These are phyloP conservation scores for Solanum sejunctum DNA, from an alignment of 257 asterid species.

Conservation along the genomic window DNA sequence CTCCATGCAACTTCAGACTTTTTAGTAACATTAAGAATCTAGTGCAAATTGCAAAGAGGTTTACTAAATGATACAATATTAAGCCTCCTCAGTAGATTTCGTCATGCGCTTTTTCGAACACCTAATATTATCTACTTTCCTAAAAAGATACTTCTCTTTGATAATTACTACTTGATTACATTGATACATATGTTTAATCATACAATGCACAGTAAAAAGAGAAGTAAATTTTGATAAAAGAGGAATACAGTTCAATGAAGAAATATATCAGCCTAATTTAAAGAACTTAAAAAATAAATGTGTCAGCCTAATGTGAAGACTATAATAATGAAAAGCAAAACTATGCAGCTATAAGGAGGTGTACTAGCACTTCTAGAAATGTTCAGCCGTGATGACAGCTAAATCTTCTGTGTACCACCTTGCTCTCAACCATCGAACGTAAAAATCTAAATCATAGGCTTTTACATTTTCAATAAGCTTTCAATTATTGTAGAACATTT, in stretches of 20 bases:
- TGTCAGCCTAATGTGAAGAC: neutral
- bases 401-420: neutral
- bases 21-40: neutral
- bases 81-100: neutral
- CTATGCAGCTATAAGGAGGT: neutral
- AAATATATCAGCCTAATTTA: neutral
- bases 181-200: neutral
- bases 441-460: neutral
- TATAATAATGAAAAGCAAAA: neutral
- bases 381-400: neutral
- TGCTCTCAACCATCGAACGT: neutral
- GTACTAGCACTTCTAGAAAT: neutral
- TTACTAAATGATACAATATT: neutral
- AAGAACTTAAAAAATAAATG: neutral
- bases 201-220: neutral
- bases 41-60: neutral
- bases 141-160: neutral
- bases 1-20: neutral
- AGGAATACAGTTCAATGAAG: neutral
- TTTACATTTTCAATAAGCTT: neutral
- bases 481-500: neutral
- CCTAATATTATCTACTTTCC: neutral
- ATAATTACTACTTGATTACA: neutral
- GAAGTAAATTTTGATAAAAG: neutral
- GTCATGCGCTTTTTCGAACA: neutral